Evolutionary conservation across 73 alveolate species (phyloP).

Genomic region (Tetrahymena malaccensis): DNA sequence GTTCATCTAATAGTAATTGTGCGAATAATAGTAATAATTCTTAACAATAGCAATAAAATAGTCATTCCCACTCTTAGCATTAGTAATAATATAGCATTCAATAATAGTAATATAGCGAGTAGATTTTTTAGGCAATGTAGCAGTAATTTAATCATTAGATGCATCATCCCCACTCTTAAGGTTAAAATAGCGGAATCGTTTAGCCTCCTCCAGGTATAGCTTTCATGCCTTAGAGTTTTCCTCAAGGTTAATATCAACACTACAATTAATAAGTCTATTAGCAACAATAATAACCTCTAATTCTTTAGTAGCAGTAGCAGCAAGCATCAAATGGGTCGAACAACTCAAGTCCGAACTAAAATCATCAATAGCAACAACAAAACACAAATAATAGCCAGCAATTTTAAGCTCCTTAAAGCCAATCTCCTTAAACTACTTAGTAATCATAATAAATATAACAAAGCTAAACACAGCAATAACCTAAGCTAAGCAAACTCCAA

Average conservation of each 20-base stretch:
- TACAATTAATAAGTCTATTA: background rate
- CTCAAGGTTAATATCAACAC: background rate
- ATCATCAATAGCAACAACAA: background rate
- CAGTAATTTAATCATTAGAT: background rate
- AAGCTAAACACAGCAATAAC: background rate
- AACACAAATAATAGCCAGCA: background rate
- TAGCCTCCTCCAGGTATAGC: background rate
- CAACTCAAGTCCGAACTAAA: background rate
- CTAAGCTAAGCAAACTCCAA: background rate
- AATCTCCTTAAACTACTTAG: background rate
- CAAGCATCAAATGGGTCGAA: background rate
- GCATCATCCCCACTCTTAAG: background rate
- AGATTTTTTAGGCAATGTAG: background rate
- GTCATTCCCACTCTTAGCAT: background rate
- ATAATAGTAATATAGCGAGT: background rate
- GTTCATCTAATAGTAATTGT: background rate
- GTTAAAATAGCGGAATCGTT: background rate
- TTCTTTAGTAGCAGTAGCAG: background rate
- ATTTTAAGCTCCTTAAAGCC: background rate
- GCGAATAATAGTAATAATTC: background rate
- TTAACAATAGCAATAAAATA: background rate
- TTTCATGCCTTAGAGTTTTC: background rate
- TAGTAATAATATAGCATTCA: background rate
- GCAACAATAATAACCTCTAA: background rate
- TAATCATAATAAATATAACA: background rate